Conservation (phyloP, 192 early-diverging fungal species). For the Coemansia sp. region DNA sequence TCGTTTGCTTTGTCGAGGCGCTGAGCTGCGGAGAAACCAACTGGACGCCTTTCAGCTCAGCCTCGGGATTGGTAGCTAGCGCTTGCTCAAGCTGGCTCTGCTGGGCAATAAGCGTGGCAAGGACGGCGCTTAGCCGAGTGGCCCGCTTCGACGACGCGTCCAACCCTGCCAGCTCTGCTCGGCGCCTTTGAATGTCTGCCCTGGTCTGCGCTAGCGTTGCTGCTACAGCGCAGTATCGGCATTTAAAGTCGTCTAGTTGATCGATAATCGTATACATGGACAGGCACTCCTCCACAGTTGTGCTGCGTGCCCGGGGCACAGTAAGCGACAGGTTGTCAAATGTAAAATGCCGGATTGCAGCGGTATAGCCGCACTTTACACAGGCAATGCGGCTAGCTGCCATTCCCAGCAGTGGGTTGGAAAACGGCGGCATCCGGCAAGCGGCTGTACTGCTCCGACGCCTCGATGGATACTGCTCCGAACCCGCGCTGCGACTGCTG, state of each 20-base stretch:
- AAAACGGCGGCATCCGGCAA: slow-evolving; percentile 24
- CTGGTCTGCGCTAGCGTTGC: slow-evolving; percentile 43
- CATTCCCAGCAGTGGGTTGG: slow-evolving; percentile 58
- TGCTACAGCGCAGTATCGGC: slow-evolving; percentile 63
- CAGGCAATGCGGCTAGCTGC: slow-evolving; percentile 73
- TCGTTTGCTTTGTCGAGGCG: slow-evolving; percentile 73
- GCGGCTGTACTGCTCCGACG: slow-evolving; percentile 11
- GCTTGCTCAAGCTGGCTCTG: slow-evolving; percentile 22
- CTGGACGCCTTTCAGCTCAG: slow-evolving; percentile 32
- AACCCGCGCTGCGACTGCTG: background rate
- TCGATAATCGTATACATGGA: slow-evolving; percentile 68
- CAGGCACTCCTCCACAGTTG: slow-evolving; percentile 67
- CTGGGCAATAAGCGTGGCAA: slow-evolving; percentile 16
- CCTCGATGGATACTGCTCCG: background rate
- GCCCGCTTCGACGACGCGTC: slow-evolving; percentile 17
- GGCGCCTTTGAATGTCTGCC: slow-evolving; percentile 1
- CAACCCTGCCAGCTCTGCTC: slow-evolving; percentile 4
- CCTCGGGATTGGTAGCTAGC: slow-evolving; percentile 37
- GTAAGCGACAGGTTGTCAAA: slow-evolving; percentile 73
- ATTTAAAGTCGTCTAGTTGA: slow-evolving; percentile 68
- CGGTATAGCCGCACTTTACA: slow-evolving; percentile 71
- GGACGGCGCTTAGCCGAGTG: slow-evolving; percentile 1
- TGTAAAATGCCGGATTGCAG: slow-evolving; percentile 73
- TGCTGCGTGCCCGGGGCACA: slow-evolving; percentile 56
- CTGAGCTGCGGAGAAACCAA: slow-evolving; percentile 30